These are phyloP conservation scores for Caryocar brasiliense DNA, from an alignment of 441 rosid genomes.

Conservation along the genomic window DNA sequence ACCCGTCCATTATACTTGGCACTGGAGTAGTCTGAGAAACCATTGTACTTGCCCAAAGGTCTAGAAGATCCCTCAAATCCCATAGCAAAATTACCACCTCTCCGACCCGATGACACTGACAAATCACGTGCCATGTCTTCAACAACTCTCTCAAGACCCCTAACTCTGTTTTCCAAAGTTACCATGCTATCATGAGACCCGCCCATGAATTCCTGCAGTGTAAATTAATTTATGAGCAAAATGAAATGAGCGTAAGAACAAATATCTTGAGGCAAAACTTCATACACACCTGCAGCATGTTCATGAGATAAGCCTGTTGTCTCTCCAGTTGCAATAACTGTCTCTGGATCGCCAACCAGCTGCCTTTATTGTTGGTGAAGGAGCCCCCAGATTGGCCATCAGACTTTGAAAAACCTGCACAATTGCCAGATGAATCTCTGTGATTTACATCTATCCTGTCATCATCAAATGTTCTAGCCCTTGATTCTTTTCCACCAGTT, in stretches of 20 bases:
- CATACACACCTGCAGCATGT: conserved; percentile 81
- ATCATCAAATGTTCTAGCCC: conserved; percentile 48
- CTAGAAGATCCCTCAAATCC: conserved; percentile 64
- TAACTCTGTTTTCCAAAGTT: conserved; percentile 83
- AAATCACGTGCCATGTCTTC: conserved; percentile 92
- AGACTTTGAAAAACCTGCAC: conserved; percentile 39
- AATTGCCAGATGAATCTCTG: conserved; percentile 50
- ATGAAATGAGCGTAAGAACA: neutral
- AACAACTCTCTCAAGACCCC: conserved; percentile 92
- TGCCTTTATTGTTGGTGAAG: conserved; percentile 61
- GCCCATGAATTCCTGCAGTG: conserved; percentile 88
- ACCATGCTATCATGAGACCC: conserved; percentile 93
- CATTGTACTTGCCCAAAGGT: conserved; percentile 54
- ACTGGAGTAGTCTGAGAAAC: conserved; percentile 59
- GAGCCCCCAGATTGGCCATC: conserved; percentile 75
- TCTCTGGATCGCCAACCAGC: conserved; percentile 93
- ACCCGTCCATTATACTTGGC: conserved; percentile 55
- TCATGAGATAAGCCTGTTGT: conserved; percentile 87
- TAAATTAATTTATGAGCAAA: conserved; percentile 6
- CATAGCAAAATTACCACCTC: conserved; percentile 43
- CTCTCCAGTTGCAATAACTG: conserved; percentile 87
- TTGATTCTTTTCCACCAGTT: conserved; percentile 40
- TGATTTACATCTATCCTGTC: conserved; percentile 38
- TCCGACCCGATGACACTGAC: conserved; percentile 72
- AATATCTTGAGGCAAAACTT: conserved; percentile 1